Base-by-base conservation (phyloP, 495 filamentous ascomycete species). In the Cercophora sp. region DNA sequence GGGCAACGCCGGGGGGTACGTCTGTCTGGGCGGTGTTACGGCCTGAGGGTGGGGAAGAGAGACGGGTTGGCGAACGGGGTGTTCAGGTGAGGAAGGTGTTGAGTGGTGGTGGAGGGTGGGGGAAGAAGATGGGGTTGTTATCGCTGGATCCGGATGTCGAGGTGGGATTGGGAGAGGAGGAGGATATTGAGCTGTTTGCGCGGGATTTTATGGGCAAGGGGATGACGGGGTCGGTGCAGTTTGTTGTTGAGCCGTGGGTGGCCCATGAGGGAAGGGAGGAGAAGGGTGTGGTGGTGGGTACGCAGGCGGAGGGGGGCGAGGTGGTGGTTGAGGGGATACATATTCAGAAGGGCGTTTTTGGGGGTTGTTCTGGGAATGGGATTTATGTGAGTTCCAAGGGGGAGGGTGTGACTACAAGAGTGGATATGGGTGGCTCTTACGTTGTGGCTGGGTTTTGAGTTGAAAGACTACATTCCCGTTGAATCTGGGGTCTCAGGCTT, bases 51-150 rank as follows among this genome's bases (percentile, higher is more conserved):
- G 70, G n/a, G n/a, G n/a, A n/a, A n/a, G n/a, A n/a, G n/a, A n/a
- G n/a, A n/a, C n/a, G n/a, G n/a, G n/a, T n/a, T n/a, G n/a, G n/a
- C n/a, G n/a, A n/a, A 49, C 60, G 5, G 82, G 84, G 13, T 75
- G 77, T 45, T n/a, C 80, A 73, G 51, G 52, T 88, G 13, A 79
- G 84, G 56, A 85, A 76, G 60, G 81, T 89, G 34, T 60, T 93
- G 49, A 93, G 88, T 64, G 91, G 91, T 18, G 91, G 91, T 54
- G 91, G 91, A 45, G 91, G 91, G 39, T 96, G 91, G 91, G 91
- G 91, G 4, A 72, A 81, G 55, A 96, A 94, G 65, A 81, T 84
- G 49, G 91, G 91, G 4, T 75, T 96, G 10, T 71, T 96, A 5
- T 90, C 89, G 6, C 72, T 96, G 0, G 89, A 94, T 61, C 88